These are phyloP conservation scores for Pythium utonaiense DNA, from an alignment of 352 stramenopile genomes.

Conservation along the genomic window DNA sequence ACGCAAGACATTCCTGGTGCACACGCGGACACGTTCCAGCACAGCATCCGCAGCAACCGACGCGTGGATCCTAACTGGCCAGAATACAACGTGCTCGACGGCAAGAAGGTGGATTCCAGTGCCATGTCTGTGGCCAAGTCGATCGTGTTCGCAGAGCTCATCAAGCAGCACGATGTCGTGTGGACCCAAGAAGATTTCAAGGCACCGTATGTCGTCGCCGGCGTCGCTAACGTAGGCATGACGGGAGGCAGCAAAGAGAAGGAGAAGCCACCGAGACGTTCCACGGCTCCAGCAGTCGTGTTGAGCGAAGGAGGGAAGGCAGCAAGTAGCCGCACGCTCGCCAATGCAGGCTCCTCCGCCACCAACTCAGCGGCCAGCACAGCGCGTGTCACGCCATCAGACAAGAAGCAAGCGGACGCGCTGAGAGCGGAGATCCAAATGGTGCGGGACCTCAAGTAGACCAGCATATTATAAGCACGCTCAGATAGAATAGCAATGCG, in stretches of 20 bases:
- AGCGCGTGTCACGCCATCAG: conserved; percentile 21
- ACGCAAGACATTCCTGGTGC: conserved; percentile 63
- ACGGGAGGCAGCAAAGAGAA: conserved; percentile 18
- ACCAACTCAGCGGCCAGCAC: conserved; percentile 17
- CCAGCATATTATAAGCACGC: not conserved
- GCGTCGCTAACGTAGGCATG: conserved; percentile 61
- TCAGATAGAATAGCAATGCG: not conserved
- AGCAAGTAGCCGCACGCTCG: conserved; percentile 6
- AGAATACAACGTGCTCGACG: conserved; percentile 56
- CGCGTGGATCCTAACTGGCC: conserved; percentile 66
- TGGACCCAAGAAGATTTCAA: conserved; percentile 26
- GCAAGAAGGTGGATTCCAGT: conserved; percentile 54
- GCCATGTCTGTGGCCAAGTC: conserved; percentile 63
- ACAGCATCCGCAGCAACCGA: conserved; percentile 66
- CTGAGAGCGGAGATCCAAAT: conserved; percentile 54
- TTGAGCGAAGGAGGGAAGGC: not conserved
- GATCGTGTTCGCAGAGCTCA: conserved; percentile 62
- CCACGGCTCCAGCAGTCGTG: conserved; percentile 22
- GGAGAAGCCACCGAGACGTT: conserved; percentile 30
- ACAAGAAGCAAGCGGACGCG: conserved; percentile 42
- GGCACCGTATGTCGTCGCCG: conserved; percentile 38
- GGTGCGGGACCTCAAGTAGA: conserved; percentile 46
- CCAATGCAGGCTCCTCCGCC: conserved; percentile 6
- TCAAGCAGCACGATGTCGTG: conserved; percentile 45
- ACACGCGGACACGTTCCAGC: conserved; percentile 54